Conservation (phyloP, 768 basidiomycete species). For the Pleurotus citrinopileatus region DNA sequence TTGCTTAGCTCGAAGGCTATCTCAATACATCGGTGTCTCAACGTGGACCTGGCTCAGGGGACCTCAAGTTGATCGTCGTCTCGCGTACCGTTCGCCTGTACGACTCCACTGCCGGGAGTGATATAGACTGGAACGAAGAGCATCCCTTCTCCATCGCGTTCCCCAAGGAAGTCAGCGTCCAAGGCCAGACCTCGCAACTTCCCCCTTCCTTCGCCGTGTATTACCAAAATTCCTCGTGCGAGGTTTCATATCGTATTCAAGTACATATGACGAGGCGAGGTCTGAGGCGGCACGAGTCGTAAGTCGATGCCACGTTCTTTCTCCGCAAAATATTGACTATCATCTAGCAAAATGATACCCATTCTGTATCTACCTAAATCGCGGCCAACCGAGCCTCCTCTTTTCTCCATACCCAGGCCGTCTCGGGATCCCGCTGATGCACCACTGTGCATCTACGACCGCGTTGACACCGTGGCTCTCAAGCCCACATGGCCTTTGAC, state of each 20-base stretch:
- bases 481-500: slow-evolving; percentile 14
- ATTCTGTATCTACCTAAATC: slow-evolving; percentile 44
- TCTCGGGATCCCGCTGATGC: slow-evolving; percentile 17
- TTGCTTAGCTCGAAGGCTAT: slow-evolving; percentile 33
- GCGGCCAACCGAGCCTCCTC: slow-evolving; percentile 30
- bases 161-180: slow-evolving; percentile 28
- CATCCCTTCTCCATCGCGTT: slow-evolving; percentile 36
- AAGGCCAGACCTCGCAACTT: slow-evolving; percentile 22
- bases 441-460: slow-evolving; percentile 20
- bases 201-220: slow-evolving; percentile 35
- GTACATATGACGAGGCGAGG: slow-evolving; percentile 35
- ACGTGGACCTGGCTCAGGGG: slow-evolving; percentile 22
- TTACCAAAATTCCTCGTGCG: slow-evolving; percentile 25
- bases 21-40: slow-evolving; percentile 30
- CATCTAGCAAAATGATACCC: slow-evolving; percentile 27
- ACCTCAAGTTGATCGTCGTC: slow-evolving; percentile 23
- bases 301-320: slow-evolving; percentile 13
- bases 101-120: slow-evolving; percentile 15
- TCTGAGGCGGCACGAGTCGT: slow-evolving; percentile 39
- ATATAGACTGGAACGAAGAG: slow-evolving; percentile 21
- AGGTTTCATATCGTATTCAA: slow-evolving; percentile 34
- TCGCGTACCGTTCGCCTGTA: slow-evolving; percentile 26
- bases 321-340: not conserved
- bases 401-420: slow-evolving; percentile 28
- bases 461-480: slow-evolving; percentile 27